These are phyloP conservation scores for Tetrapisispora namnaoensis DNA, from an alignment of 805 yeast species.

Conservation along the genomic window DNA sequence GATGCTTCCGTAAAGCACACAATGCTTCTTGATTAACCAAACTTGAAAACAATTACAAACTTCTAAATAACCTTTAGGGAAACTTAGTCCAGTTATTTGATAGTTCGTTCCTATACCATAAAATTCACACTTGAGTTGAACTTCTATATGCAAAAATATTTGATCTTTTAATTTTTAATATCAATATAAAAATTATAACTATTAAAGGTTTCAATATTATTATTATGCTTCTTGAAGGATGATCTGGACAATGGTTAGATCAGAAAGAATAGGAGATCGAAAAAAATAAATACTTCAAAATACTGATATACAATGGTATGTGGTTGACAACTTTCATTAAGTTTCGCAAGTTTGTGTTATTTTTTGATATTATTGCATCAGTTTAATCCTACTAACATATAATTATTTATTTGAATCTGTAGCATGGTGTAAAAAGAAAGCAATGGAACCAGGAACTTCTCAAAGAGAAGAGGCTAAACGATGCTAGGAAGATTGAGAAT, in stretches of 20 bases:
- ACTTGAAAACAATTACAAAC: too few relatives aligned
- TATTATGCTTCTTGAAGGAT: too few relatives aligned
- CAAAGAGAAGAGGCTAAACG: slow-evolving; percentile 43
- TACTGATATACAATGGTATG: background rate
- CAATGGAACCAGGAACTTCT: slow-evolving; percentile 47
- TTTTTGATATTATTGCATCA: background rate
- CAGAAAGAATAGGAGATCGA: background rate
- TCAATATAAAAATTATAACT: too few relatives aligned
- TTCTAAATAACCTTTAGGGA: too few relatives aligned
- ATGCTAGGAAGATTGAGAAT: slow-evolving; percentile 46
- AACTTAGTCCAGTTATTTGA: too few relatives aligned
- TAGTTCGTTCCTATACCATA: too few relatives aligned
- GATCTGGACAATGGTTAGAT: background rate
- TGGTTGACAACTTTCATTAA: background rate
- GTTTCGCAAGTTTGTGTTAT: too few relatives aligned
- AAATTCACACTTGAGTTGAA: too few relatives aligned
- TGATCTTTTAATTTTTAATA: too few relatives aligned
- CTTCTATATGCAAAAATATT: too few relatives aligned
- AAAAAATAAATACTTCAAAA: too few relatives aligned
- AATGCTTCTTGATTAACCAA: background rate
- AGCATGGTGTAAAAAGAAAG: slow-evolving; percentile 65
- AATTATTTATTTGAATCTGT: background rate
- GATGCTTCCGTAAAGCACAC: background rate
- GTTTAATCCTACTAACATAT: background rate
- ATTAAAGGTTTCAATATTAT: too few relatives aligned